Base-by-base conservation (phyloP, 2,329 filamentous ascomycete genomes). In the Cordyceps javanica region DNA sequence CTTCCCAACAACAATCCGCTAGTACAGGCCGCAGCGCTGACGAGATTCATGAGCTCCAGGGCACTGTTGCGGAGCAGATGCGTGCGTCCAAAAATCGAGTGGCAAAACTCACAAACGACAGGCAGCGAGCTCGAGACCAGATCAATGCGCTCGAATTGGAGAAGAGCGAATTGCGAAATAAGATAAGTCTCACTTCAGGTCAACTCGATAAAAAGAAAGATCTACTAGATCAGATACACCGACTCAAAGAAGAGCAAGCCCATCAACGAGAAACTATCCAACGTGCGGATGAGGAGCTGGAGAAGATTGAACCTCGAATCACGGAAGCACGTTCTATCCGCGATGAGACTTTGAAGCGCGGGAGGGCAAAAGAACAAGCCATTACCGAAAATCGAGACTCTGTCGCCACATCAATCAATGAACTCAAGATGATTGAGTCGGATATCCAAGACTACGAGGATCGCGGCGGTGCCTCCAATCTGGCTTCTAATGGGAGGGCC, bases 381-480 rank as follows among this genome's bases (percentile, higher is more conserved):
- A 76, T 92, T 44, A 85, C 87, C 28, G 81, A 86, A 38, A 86
- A 88, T 60, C 85, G 89, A 11, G 86, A 88, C 58, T 83, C 78
- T 21, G 78, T 97, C 14, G 83, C 85, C 5, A 85, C 86, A 60
- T 94, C 86, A 30, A 78, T 94, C 55, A 87, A 87, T 66, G 87
- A 93, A 68, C 82, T 99, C 54, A 85, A 85, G 64, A 78, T 88
- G 70, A 80, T 90, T 46, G 89, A 90, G 61, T 77, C 80, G 54
- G 89, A 93, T 52, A 96, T 99, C 61, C 83, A 85, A 60, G 82
- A 85, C 36, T 99, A 97, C 68, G 75, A 89, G 41, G 83, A 90
- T 56, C 81, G 85, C 39, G 90, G 88, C 57, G 93, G 92, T 0
- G 83, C 87, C 4, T 77, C 79, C 34, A 87, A 89, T 62, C 82